Evolutionary conservation across 352 stramenopile species (phyloP).

Genomic region (Phytophthora cryptogea): DNA sequence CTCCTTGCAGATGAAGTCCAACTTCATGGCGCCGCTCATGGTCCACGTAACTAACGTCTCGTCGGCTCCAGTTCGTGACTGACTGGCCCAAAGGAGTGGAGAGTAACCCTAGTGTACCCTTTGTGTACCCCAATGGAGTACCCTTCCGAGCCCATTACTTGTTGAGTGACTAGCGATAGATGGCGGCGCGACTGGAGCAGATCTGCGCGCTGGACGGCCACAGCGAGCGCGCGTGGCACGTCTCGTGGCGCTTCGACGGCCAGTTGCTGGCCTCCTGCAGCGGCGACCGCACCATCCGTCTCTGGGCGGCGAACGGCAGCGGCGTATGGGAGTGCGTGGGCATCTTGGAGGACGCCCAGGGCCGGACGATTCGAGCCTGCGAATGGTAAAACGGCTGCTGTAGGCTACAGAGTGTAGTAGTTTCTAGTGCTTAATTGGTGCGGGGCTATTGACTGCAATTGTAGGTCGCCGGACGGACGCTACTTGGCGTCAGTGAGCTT

Average conservation of each 20-base stretch:
- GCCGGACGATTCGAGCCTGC: slow-evolving; percentile 93
- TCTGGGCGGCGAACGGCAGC: slow-evolving; percentile 66
- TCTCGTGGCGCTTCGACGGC: slow-evolving; percentile 88
- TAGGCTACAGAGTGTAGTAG: neutral
- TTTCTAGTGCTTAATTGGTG: neutral
- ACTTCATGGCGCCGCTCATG: slow-evolving; percentile 79
- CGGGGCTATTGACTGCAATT: neutral
- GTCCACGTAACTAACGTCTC: slow-evolving; percentile 15
- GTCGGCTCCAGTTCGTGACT: slow-evolving; percentile 19
- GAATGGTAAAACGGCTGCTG: slow-evolving; percentile 80
- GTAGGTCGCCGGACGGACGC: slow-evolving; percentile 71
- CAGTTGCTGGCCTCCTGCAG: slow-evolving; percentile 90
- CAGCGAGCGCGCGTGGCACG: slow-evolving; percentile 90
- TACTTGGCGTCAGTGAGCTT: slow-evolving; percentile 96
- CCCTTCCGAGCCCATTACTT: too few relatives aligned
- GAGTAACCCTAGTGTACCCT: too few relatives aligned
- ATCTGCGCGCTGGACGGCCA: slow-evolving; percentile 83
- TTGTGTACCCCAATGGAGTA: too few relatives aligned
- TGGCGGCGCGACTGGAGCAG: slow-evolving; percentile 40
- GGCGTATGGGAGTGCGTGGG: slow-evolving; percentile 88
- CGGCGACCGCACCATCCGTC: slow-evolving; percentile 87
- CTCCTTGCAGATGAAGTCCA: slow-evolving; percentile 84
- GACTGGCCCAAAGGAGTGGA: neutral
- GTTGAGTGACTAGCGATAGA: neutral
- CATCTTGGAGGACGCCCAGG: slow-evolving; percentile 94